A percentile compares a stretch with the other conserved stretches of the same genome.
phyloP scores from a whole-genome alignment of 495 filamentous ascomycete species.

The Tetracladium setigerum region DNA sequence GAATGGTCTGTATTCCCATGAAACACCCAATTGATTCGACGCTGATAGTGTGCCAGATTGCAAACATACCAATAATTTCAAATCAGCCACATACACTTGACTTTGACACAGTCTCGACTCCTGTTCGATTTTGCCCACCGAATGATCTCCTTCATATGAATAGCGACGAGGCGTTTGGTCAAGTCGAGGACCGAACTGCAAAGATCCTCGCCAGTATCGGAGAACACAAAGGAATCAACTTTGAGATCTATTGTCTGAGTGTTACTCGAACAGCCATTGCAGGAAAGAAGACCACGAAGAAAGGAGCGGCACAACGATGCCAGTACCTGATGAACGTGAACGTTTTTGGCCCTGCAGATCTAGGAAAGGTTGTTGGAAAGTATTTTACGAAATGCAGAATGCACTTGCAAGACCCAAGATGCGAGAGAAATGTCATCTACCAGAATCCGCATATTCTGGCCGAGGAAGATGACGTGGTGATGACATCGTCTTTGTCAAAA shows the following conservation, averaged over 20 bases:
- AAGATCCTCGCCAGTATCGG: neutral
- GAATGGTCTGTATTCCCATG: no score
- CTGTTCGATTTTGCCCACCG: neutral
- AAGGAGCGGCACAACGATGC: neutral
- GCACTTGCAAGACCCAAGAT: constrained; percentile 51
- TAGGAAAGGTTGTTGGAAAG: neutral
- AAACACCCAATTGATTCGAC: no score
- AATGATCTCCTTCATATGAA: neutral
- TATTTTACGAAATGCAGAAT: constrained; percentile 52
- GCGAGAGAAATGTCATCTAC: constrained; percentile 53
- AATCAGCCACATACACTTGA: no score
- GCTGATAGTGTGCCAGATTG: no score
- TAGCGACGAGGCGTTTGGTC: neutral
- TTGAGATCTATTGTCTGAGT: neutral
- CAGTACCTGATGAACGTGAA: constrained; percentile 4
- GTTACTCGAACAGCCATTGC: neutral
- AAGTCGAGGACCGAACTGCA: constrained; percentile 1
- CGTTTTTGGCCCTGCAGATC: neutral
- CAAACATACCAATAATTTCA: no score
- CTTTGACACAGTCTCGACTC: no score
- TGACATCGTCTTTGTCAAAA: neutral
- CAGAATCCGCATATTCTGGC: constrained; percentile 51
- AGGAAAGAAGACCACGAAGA: neutral
- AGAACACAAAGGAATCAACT: neutral
- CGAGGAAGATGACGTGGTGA: neutral